Conservation (phyloP, 306 rosid species). For the Citrullus amarus region DNA sequence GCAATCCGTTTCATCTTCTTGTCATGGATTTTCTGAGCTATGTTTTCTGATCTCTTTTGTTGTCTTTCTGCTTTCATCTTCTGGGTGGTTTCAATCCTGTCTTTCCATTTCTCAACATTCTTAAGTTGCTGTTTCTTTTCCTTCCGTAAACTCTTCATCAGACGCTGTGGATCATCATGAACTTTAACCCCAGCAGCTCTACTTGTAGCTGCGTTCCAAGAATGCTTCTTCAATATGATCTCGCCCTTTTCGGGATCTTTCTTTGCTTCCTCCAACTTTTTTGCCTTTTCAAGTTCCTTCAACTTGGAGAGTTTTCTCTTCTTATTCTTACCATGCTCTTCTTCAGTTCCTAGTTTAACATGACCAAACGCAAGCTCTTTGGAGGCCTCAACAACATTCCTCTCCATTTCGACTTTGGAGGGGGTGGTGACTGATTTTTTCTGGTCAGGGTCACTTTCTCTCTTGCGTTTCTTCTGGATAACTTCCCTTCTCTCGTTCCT, state of each 20-base stretch:
- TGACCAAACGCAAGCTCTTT: slow-evolving; percentile 59
- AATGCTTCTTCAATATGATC: slow-evolving; percentile 37
- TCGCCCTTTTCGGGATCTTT: slow-evolving; percentile 70
- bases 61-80: slow-evolving; percentile 67
- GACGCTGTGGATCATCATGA: slow-evolving; percentile 66
- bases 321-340: slow-evolving; percentile 32
- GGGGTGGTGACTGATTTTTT: slow-evolving; percentile 12
- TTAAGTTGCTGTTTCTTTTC: slow-evolving; percentile 65
- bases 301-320: slow-evolving; percentile 47
- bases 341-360: slow-evolving; percentile 54
- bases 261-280: slow-evolving; percentile 52
- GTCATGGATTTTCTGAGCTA: slow-evolving; percentile 44
- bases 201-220: slow-evolving; percentile 67
- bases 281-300: slow-evolving; percentile 71
- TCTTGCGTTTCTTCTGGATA: slow-evolving; percentile 40
- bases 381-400: slow-evolving; percentile 60
- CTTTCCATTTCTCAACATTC: slow-evolving; percentile 68
- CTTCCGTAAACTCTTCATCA: slow-evolving; percentile 44
- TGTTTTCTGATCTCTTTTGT: slow-evolving; percentile 58
- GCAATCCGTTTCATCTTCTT: slow-evolving; percentile 65
- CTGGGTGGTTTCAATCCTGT: slow-evolving; percentile 45
- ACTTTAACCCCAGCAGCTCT: slow-evolving; percentile 76
- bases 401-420: slow-evolving; percentile 22
- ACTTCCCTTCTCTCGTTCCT: slow-evolving; percentile 26
- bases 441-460: slow-evolving; percentile 27